Percentiles rank a stretch among this genome's conserved stretches.
Conservation (phyloP, 2,329 filamentous ascomycete species). For the Nemania abortiva region DNA sequence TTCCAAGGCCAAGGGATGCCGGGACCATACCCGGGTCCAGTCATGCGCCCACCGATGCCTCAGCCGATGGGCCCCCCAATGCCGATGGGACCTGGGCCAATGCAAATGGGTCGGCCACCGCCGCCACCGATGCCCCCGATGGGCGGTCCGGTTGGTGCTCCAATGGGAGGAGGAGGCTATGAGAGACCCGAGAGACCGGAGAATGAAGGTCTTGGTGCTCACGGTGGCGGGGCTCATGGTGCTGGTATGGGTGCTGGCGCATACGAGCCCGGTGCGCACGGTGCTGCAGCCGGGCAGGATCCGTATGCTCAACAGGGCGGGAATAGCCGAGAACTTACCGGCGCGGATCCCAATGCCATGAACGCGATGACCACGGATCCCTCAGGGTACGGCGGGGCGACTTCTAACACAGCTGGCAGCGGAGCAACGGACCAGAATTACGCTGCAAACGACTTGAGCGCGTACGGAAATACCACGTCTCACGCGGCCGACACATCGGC, state of each 20-base stretch:
- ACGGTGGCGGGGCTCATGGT: constrained; percentile 22
- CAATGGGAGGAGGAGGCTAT: constrained; percentile 14
- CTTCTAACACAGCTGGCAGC: neutral
- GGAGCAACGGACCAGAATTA: constrained; percentile 21
- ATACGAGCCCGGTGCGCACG: constrained; percentile 14
- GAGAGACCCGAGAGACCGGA: constrained; percentile 31
- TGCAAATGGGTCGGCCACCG: constrained; percentile 24
- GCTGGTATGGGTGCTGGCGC: constrained; percentile 2
- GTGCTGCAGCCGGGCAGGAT: constrained; percentile 20
- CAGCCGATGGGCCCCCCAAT: constrained; percentile 25
- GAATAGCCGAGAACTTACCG: constrained; percentile 20
- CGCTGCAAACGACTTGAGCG: neutral
- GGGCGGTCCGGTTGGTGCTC: constrained; percentile 17
- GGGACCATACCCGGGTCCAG: neutral
- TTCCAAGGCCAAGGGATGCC: constrained; percentile 19
- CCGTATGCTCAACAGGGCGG: constrained; percentile 25
- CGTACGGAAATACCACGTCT: constrained; percentile 19
- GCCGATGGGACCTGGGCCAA: constrained; percentile 24
- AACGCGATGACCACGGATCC: neutral
- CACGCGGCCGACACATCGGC: constrained; percentile 22
- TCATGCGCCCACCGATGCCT: constrained; percentile 22
- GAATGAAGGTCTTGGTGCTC: constrained; percentile 17
- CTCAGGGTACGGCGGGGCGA: constrained; percentile 10
- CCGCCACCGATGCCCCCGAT: constrained; percentile 22
- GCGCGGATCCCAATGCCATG: constrained; percentile 17